Conservation (phyloP, 1,139 yeast species). For the Groenewaldozyma auringiensis region DNA sequence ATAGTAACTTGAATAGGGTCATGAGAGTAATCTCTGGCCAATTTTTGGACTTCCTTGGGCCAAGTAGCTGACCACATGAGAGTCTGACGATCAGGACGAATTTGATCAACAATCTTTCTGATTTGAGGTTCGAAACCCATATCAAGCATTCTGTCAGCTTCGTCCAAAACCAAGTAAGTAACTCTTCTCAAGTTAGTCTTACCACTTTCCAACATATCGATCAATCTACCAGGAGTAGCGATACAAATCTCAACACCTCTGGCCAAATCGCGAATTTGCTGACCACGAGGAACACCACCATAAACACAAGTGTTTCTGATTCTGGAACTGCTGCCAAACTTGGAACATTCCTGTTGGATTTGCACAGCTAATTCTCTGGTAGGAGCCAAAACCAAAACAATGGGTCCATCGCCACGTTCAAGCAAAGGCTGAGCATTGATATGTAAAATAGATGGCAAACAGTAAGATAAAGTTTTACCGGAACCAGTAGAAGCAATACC, state of each 20-base stretch:
- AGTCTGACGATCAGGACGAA: slow-evolving; percentile 96
- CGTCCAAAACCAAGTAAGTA: slow-evolving; percentile 93
- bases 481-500: slow-evolving; percentile 99
- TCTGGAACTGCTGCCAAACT: slow-evolving; percentile 85
- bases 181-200: slow-evolving; percentile 94
- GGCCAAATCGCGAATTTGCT: slow-evolving; percentile 88
- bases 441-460: slow-evolving; percentile 94
- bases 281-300: slow-evolving; percentile 99
- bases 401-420: slow-evolving; percentile 93
- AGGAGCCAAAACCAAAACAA: slow-evolving; percentile 92
- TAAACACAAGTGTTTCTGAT: slow-evolving; percentile 96
- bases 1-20: slow-evolving; percentile 95
- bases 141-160: slow-evolving; percentile 82
- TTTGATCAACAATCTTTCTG: slow-evolving; percentile 89
- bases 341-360: slow-evolving; percentile 91
- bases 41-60: slow-evolving; percentile 95
- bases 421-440: slow-evolving; percentile 95
- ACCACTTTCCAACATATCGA: slow-evolving; percentile 93
- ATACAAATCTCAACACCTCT: slow-evolving; percentile 93
- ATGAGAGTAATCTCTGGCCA: slow-evolving; percentile 82
- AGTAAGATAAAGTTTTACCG: slow-evolving; percentile 94
- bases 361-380: slow-evolving; percentile 98
- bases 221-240: slow-evolving; percentile 97
- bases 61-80: slow-evolving; percentile 99
- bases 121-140: slow-evolving; percentile 98